Base-by-base conservation (phyloP, 306 rosid genomes). In the Fragaria nilgerrensis region DNA sequence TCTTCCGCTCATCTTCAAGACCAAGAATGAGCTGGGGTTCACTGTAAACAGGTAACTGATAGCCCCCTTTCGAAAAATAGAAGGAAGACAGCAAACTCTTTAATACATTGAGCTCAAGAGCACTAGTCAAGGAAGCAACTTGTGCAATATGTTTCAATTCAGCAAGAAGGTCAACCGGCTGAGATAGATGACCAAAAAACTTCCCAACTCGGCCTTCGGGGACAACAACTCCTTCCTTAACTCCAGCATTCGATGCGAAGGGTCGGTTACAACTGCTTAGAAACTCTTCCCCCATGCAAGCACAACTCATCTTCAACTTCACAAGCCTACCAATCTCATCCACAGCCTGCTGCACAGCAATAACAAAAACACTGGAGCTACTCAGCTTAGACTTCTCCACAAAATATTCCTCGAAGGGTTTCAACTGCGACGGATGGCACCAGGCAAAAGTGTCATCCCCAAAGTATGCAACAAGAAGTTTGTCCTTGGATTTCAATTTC, bases 381-480 rank as follows among this genome's bases (percentile, higher is more conserved):
- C 90, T 85, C 73, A 86, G 89, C 83, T 74, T 85, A 34, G 80
- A 88, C 90, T 87, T 88, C 75, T 85, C 90, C 47, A 58, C 79
- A 15, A 88, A 93, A 75, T 83, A 84, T 22, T 89, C 92, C 88
- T 81, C 86, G 61, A 93, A 91, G 9, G 87, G 88, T 83, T 88
- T 91, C 78, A 93, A 73, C 14, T 88, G 95, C 8, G 89, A 93
- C 0, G 93, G 82, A 74, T 86, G 85, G 78, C 96, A 93, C 98
- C 96, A 93, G n/a, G 93, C 90, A 77, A 89, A 93, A 7, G 96
- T 88, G 20, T 81, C 85, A 56, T 89, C 91, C 15, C 98, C 96
- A 43, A 89, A 93, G 85, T 91, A 93, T 0, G 89, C 87, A 55
- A 93, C 98, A 45, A 93, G 83, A 48, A 82, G 67, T 27, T 82